Evolutionary conservation across 2,329 filamentous ascomycete genomes (phyloP).

Genomic region (Akanthomyces uredinophilus): DNA sequence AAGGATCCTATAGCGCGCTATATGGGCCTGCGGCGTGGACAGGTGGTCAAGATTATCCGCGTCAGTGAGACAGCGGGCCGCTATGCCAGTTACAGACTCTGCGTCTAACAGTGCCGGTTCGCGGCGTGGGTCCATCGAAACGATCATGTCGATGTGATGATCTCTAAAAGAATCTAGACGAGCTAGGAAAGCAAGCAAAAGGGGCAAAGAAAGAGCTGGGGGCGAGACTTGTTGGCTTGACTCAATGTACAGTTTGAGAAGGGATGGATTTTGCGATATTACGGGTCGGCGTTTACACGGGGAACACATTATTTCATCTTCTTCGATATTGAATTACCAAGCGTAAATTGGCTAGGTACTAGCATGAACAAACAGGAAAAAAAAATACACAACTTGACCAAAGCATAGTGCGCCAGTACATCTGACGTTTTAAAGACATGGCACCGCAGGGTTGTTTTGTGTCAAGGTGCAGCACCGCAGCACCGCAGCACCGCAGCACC

Average conservation of each 20-base stretch:
- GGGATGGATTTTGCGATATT: slow-evolving; percentile 6
- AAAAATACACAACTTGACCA: neutral
- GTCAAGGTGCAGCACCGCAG: neutral
- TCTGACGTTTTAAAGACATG: too few species aligned
- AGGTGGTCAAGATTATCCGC: slow-evolving; percentile 98
- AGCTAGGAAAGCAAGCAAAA: neutral
- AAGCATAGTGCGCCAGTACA: neutral
- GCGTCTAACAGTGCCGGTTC: slow-evolving; percentile 42
- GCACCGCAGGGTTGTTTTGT: too few species aligned
- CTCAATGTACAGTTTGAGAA: slow-evolving; percentile 10
- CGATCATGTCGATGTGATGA: neutral
- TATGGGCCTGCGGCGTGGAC: slow-evolving; percentile 79
- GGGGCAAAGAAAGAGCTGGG: neutral
- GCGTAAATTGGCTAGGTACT: slow-evolving; percentile 2
- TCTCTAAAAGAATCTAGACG: neutral
- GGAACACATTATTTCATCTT: slow-evolving; percentile 3
- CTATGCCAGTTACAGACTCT: slow-evolving; percentile 87
- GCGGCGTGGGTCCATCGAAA: neutral
- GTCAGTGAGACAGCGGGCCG: slow-evolving; percentile 92
- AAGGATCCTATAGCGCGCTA: slow-evolving; percentile 92
- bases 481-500: neutral
- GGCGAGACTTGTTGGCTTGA: neutral
- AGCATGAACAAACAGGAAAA: slow-evolving; percentile 4
- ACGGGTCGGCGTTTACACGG: slow-evolving; percentile 12
- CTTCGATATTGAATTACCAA: slow-evolving; percentile 7